Evolutionary conservation across 306 rosid species (phyloP).

Genomic region (Lathyrus oleraceus): DNA sequence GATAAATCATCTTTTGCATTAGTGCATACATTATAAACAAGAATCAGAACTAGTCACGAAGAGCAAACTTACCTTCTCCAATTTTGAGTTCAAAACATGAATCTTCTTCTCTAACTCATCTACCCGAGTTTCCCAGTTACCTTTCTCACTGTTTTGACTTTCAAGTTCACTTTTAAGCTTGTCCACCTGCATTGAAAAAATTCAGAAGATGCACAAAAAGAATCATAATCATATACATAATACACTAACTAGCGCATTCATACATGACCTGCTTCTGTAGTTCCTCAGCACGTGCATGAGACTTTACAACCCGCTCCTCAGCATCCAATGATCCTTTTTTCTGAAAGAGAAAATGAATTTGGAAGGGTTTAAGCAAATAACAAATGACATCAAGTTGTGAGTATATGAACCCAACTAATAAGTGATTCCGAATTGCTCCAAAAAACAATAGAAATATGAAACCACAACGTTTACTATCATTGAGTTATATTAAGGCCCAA

Average conservation of each 20-base stretch:
- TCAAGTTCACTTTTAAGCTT: constrained; percentile 60
- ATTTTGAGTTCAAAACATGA: constrained; percentile 56
- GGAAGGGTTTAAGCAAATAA: not conserved
- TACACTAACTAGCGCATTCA: constrained; percentile 22
- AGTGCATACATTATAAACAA: not conserved
- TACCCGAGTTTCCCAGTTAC: constrained; percentile 60
- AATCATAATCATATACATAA: not conserved
- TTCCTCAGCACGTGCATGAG: constrained; percentile 83
- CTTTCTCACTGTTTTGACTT: constrained; percentile 56
- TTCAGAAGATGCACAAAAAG: constrained; percentile 22
- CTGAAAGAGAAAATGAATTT: constrained; percentile 42
- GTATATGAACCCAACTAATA: not conserved
- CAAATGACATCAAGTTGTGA: not conserved
- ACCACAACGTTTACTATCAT: no score
- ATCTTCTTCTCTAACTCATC: constrained; percentile 60
- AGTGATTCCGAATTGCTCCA: constrained; percentile 21
- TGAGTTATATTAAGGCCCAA: no score
- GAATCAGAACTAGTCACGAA: constrained; percentile 19
- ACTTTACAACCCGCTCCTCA: constrained; percentile 76
- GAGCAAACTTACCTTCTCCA: constrained; percentile 56
- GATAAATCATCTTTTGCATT: constrained; percentile 1
- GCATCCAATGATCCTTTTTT: constrained; percentile 61
- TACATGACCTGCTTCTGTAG: constrained; percentile 76
- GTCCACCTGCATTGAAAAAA: constrained; percentile 56
- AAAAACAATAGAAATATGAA: not conserved